phyloP scores from a whole-genome alignment of 495 filamentous ascomycete species.

The Lasiosphaeriaceae sp. region DNA sequence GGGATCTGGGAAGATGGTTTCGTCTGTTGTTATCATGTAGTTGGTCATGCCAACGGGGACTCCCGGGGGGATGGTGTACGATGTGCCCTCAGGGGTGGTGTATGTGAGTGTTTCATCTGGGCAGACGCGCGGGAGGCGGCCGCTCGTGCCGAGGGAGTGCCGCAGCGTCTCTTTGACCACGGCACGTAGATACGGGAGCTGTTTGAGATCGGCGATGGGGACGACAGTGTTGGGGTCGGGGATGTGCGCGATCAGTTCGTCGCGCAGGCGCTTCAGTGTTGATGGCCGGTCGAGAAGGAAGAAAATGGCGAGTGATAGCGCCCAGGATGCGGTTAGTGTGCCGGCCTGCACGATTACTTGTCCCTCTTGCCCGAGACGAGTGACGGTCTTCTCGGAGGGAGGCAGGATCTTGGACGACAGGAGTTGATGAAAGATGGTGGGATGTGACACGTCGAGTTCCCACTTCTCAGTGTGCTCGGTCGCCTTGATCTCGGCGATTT shows the following conservation, averaged over 20 bases:
- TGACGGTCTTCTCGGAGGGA: slow-evolving; percentile 15
- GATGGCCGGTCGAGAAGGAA: slow-evolving; percentile 19
- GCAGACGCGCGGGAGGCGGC: slow-evolving; percentile 20
- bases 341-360: slow-evolving; percentile 23
- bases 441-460: slow-evolving; percentile 8
- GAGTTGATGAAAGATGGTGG: slow-evolving; percentile 28
- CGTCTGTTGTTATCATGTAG: slow-evolving; percentile 37
- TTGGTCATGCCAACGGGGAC: slow-evolving; percentile 26
- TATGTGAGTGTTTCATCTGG: slow-evolving; percentile 21
- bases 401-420: slow-evolving; percentile 21
- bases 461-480: neutral
- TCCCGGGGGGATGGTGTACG: slow-evolving; percentile 18
- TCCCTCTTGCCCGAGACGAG: slow-evolving; percentile 25
- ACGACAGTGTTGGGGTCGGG: slow-evolving; percentile 12
- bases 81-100: neutral
- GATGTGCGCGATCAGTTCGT: slow-evolving; percentile 22
- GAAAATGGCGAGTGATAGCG: slow-evolving; percentile 23
- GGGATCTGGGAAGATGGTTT: slow-evolving; percentile 39
- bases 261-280: slow-evolving; percentile 3
- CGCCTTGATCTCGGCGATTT: slow-evolving; percentile 8
- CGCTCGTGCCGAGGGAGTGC: slow-evolving; percentile 6
- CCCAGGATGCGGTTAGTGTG: slow-evolving; percentile 22
- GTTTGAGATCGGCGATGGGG: slow-evolving; percentile 27
- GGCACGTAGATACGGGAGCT: slow-evolving; percentile 29
- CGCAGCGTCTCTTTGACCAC: slow-evolving; percentile 36